These are phyloP conservation scores for Fusarium abutilonis DNA, from an alignment of 2,329 filamentous ascomycete species.

Conservation along the genomic window DNA sequence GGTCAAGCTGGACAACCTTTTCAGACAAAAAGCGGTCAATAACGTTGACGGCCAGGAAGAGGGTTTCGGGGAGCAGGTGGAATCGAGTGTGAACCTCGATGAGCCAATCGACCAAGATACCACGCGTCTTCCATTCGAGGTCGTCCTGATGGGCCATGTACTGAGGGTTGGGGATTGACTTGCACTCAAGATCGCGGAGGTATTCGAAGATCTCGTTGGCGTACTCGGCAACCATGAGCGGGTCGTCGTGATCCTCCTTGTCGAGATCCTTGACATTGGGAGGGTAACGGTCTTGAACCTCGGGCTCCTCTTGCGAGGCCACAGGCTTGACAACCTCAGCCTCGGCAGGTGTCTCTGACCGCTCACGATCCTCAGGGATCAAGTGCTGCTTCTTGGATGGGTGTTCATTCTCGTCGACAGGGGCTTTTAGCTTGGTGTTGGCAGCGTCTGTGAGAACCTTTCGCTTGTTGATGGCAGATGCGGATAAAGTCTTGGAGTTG, in stretches of 20 bases:
- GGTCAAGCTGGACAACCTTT: constrained; percentile 95
- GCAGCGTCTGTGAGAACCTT: constrained; percentile 62
- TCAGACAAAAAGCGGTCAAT: constrained; percentile 96
- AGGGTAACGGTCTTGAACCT: constrained; percentile 31
- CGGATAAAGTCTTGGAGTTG: constrained; percentile 77
- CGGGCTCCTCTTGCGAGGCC: constrained; percentile 25
- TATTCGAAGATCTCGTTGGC: constrained; percentile 98
- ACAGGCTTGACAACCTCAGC: constrained; percentile 20
- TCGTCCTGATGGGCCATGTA: constrained; percentile 97
- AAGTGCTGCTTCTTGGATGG: constrained; percentile 70
- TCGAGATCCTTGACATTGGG: constrained; percentile 73
- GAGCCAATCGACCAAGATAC: constrained; percentile 96
- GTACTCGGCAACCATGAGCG: constrained; percentile 97
- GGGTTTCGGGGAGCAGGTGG: constrained; percentile 91
- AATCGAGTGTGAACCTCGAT: constrained; percentile 98
- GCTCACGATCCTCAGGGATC: constrained; percentile 23
- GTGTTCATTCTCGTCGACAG: constrained; percentile 73
- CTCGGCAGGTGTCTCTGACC: constrained; percentile 54
- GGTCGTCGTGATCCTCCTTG: constrained; percentile 88
- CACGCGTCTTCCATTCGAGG: constrained; percentile 98
- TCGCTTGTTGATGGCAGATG: constrained; percentile 79
- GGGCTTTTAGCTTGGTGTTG: constrained; percentile 66
- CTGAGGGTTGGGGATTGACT: constrained; percentile 83
- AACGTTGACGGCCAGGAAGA: constrained; percentile 97
- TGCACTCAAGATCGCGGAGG: constrained; percentile 82